phyloP scores from a whole-genome alignment of 2,329 filamentous ascomycete genomes.

The Colletotrichum sp. region DNA sequence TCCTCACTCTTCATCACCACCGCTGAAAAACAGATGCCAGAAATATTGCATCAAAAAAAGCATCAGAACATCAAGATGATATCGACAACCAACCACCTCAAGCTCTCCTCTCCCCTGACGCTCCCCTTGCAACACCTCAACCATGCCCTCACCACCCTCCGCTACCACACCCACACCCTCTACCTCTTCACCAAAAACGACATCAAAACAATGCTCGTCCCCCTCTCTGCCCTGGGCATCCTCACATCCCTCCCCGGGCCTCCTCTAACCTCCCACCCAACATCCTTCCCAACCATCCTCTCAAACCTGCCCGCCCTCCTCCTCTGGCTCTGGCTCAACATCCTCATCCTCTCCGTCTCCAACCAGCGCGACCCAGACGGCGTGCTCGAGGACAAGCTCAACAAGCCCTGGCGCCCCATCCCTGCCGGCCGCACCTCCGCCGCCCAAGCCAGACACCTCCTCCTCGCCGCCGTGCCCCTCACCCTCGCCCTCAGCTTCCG shows the following conservation, averaged over 20 bases:
- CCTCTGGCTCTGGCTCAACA: background rate
- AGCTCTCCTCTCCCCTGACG: background rate
- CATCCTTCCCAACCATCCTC: background rate
- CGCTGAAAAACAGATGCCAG: rapidly evolving
- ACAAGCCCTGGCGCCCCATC: background rate
- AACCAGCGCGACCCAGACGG: background rate
- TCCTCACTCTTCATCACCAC: background rate
- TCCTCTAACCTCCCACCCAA: background rate
- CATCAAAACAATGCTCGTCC: background rate
- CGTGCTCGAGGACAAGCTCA: background rate
- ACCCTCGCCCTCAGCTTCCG: background rate
- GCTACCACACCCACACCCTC: background rate
- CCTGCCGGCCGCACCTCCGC: background rate
- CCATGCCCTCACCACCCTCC: background rate
- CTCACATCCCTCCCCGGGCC: background rate
- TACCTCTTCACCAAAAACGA: background rate
- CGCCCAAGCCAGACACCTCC: background rate
- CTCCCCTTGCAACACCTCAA: background rate
- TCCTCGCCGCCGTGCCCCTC: background rate
- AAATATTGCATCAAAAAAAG: background rate
- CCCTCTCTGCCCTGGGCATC: background rate
- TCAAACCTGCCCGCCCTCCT: background rate
- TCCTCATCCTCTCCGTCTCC: background rate
- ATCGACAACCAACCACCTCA: background rate
- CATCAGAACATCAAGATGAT: background rate